phyloP scores from a whole-genome alignment of 768 basidiomycete species.

The Psilocybe cubensis region DNA sequence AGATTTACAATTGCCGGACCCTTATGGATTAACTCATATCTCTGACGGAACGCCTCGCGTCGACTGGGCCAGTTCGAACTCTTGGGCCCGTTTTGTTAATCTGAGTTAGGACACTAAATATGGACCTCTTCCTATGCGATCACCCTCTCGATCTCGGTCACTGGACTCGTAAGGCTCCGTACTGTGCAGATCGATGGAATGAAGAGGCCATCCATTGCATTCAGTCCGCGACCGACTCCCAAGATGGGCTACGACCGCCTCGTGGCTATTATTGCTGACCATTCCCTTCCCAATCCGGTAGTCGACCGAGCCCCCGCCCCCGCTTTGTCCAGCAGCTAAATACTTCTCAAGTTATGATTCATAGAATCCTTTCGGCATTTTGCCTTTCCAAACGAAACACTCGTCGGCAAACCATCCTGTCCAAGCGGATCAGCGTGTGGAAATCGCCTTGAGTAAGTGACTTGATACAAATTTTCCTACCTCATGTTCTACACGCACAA shows the following conservation, averaged over 20 bases:
- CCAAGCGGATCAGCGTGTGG: constrained; percentile 43
- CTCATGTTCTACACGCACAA: constrained; percentile 82
- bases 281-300: constrained; percentile 14
- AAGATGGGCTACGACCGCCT: constrained; percentile 19
- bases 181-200: constrained; percentile 32
- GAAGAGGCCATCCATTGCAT: constrained; percentile 27
- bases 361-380: constrained; percentile 17
- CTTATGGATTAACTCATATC: constrained; percentile 4
- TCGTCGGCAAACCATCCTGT: constrained; percentile 13
- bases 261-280: constrained; percentile 23
- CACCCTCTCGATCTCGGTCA: constrained; percentile 20
- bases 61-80: not conserved
- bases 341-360: constrained; percentile 11
- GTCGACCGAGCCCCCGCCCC: constrained; percentile 16
- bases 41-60: constrained; percentile 8
- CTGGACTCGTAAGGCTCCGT: constrained; percentile 21
- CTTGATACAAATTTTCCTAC: constrained; percentile 53
- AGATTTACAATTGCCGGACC: constrained; percentile 6
- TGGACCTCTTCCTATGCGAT: constrained; percentile 10
- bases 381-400: constrained; percentile 15
- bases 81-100: constrained; percentile 4
- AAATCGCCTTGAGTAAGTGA: constrained; percentile 39
- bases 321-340: constrained; percentile 24
- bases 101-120: constrained; percentile 14
- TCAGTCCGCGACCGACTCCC: constrained; percentile 19